Conservation (phyloP, 345 rosid species). For the Toxicodendron radicans region DNA sequence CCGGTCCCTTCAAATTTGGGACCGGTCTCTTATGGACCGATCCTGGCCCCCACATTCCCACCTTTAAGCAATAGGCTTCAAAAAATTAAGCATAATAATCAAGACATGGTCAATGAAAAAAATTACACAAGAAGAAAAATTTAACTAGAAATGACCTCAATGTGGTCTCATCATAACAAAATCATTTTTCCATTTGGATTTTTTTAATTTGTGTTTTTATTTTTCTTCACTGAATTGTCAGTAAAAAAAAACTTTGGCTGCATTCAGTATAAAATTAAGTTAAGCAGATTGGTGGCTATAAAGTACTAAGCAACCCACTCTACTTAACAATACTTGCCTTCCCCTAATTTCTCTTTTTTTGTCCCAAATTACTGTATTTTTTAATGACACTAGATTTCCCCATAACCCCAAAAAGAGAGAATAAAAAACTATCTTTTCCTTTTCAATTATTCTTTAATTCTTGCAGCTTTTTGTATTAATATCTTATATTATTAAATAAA, state of each 20-base stretch:
- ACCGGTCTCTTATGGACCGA: too few species aligned
- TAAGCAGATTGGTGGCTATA: neutral
- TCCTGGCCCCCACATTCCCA: too few species aligned
- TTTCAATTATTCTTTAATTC: neutral
- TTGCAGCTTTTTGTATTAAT: neutral
- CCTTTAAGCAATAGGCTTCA: too few species aligned
- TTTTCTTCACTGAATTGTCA: neutral
- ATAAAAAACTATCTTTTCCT: neutral
- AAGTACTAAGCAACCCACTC: too few species aligned
- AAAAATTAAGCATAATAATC: too few species aligned
- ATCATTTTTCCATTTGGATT: slow-evolving; percentile 11
- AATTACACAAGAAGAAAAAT: neutral
- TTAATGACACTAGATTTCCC: neutral
- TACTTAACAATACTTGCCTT: neutral
- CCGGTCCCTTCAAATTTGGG: too few species aligned
- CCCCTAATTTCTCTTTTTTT: neutral
- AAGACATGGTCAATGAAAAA: neutral
- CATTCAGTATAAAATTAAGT: neutral
- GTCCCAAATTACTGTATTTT: neutral
- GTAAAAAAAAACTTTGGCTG: neutral
- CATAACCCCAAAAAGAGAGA: neutral
- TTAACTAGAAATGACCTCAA: neutral
- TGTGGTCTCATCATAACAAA: slow-evolving; percentile 33
- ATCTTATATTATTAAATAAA: neutral
- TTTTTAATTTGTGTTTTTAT: neutral